phyloP scores from a whole-genome alignment of 345 rosid genomes.

The Turnera subulata region DNA sequence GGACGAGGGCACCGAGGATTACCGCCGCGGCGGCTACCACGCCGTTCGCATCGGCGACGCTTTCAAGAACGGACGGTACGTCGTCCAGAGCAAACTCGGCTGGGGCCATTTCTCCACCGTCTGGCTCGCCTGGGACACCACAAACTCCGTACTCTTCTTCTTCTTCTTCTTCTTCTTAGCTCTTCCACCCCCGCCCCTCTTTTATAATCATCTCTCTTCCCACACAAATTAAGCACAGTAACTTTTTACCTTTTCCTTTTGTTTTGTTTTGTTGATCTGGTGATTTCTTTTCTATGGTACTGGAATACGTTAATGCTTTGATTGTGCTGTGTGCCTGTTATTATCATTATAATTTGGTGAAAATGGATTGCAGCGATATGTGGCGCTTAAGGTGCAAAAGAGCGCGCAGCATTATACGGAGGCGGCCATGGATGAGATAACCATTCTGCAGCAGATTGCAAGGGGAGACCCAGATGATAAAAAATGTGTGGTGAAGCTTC shows the following conservation, averaged over 20 bases:
- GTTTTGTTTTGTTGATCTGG: neutral
- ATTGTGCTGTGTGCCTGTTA: neutral
- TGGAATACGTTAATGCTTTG: no score
- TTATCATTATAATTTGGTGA: neutral
- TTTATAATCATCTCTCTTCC: no score
- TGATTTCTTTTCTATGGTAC: neutral
- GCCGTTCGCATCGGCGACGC: slow-evolving; percentile 61
- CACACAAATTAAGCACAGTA: no score
- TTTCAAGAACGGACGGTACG: slow-evolving; percentile 59
- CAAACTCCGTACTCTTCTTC: slow-evolving; percentile 31
- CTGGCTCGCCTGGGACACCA: slow-evolving; percentile 78
- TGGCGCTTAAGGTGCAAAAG: slow-evolving; percentile 67
- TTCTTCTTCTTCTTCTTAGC: no score
- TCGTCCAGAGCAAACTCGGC: slow-evolving; percentile 66
- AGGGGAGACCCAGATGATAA: slow-evolving; percentile 60
- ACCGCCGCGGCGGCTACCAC: slow-evolving; percentile 69
- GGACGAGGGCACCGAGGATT: slow-evolving; percentile 74
- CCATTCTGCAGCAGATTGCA: slow-evolving; percentile 63
- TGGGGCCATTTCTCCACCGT: slow-evolving; percentile 90
- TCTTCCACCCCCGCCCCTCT: no score
- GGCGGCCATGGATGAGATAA: slow-evolving; percentile 80
- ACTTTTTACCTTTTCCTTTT: no score
- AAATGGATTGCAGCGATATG: slow-evolving; percentile 40
- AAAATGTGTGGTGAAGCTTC: slow-evolving; percentile 65
- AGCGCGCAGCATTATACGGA: slow-evolving; percentile 76